phyloP scores from a whole-genome alignment of 306 rosid genomes.

The Trifolium dubium region DNA sequence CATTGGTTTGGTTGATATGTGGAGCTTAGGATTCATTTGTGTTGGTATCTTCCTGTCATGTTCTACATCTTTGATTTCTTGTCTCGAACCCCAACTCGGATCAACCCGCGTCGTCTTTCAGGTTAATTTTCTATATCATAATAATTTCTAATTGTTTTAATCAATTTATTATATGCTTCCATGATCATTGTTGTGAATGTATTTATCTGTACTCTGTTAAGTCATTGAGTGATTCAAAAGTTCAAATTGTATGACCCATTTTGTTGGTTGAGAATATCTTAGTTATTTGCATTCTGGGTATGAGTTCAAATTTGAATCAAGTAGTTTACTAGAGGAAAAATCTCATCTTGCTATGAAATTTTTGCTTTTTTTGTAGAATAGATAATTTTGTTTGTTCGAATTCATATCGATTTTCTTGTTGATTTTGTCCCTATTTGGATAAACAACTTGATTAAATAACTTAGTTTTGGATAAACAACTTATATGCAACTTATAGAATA shows the following conservation, averaged over 20 bases:
- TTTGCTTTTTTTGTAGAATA: conserved; percentile 5
- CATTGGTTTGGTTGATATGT: conserved; percentile 52
- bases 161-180: conserved; percentile 26
- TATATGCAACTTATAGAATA: no score
- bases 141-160: conserved; percentile 24
- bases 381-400: conserved; percentile 24
- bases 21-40: conserved; percentile 40
- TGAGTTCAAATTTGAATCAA: conserved; percentile 22
- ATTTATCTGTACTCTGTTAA: not conserved
- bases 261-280: conserved; percentile 17
- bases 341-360: conserved; percentile 21
- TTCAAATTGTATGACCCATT: not conserved
- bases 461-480: no score
- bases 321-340: conserved; percentile 23
- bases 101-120: conserved; percentile 85
- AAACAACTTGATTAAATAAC: not conserved
- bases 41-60: conserved; percentile 40
- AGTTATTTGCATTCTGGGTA: conserved; percentile 21
- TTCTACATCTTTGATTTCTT: conserved; percentile 35
- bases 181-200: no score
- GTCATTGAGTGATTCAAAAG: not conserved
- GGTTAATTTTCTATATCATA: conserved; percentile 50
- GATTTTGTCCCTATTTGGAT: not conserved
- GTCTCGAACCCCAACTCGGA: conserved; percentile 64
- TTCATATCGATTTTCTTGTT: not conserved